Conservation (phyloP, 1,284 basidiomycete genomes). For the Microbotryomycetes sp. region DNA sequence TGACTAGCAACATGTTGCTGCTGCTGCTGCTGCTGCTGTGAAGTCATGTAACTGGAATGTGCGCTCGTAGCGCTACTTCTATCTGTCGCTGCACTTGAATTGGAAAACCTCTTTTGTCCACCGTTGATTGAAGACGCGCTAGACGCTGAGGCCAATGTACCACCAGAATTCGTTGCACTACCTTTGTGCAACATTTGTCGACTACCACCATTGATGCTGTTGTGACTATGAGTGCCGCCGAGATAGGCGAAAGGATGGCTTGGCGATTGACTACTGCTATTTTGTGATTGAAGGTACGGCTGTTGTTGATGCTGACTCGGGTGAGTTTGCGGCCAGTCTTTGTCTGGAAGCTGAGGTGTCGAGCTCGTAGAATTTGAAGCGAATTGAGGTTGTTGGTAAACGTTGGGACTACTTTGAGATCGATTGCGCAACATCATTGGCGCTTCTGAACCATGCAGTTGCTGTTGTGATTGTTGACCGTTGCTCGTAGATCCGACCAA, state of each 20-base stretch:
- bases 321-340: slow-evolving; percentile 8
- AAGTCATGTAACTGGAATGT: too few relatives aligned
- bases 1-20: background rate
- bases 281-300: background rate
- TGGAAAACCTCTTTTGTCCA: slow-evolving; percentile 29
- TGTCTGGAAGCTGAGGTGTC: slow-evolving; percentile 16
- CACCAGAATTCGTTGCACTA: slow-evolving; percentile 21
- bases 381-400: slow-evolving; percentile 41
- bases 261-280: background rate
- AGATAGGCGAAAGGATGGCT: background rate
- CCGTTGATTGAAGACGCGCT: slow-evolving; percentile 16
- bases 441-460: slow-evolving; percentile 10
- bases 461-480: too few relatives aligned
- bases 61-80: slow-evolving; percentile 31
- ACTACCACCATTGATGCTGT: too few relatives aligned
- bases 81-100: slow-evolving; percentile 33
- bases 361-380: slow-evolving; percentile 5
- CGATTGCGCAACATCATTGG: slow-evolving; percentile 44
- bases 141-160: slow-evolving; percentile 26
- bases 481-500: background rate
- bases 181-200: background rate
- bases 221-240: background rate
- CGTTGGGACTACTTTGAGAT: slow-evolving; percentile 47
- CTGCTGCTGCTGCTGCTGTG: too few relatives aligned
- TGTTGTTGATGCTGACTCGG: slow-evolving; percentile 4